A percentile compares a stretch with the other conserved stretches of the same genome.
Evolutionary conservation across 192 early-diverging fungal species (phyloP).

Genomic region (Coemansia sp.): DNA sequence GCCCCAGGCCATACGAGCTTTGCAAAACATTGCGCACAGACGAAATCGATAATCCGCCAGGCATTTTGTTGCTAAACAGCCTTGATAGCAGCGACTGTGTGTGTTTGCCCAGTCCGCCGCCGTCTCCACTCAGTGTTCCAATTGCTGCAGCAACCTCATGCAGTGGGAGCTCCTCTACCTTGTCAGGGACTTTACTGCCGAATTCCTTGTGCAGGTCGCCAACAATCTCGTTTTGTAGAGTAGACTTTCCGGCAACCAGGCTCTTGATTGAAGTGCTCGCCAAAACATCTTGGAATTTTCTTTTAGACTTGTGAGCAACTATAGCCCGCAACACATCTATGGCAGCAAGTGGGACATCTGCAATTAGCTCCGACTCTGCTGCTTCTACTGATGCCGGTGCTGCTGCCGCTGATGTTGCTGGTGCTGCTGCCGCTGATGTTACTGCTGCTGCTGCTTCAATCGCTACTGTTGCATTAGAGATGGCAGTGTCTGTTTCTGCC

Average conservation of each 20-base stretch:
- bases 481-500: neutral
- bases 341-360: conserved; percentile 72
- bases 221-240: conserved; percentile 91
- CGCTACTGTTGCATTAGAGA: neutral
- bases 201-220: conserved; percentile 95
- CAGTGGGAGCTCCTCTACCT: conserved; percentile 86
- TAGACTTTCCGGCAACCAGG: conserved; percentile 89
- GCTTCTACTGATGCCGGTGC: conserved; percentile 27
- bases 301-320: conserved; percentile 90
- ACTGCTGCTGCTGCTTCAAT: neutral
- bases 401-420: conserved; percentile 39
- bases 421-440: no score
- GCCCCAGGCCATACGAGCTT: conserved; percentile 71
- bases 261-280: conserved; percentile 71
- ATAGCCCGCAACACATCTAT: conserved; percentile 70
- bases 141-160: conserved; percentile 73
- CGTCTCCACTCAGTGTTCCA: conserved; percentile 21
- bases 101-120: conserved; percentile 78
- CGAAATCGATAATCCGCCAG: conserved; percentile 81
- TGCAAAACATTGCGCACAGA: conserved; percentile 67
- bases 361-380: conserved; percentile 51
- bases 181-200: conserved; percentile 77
- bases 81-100: conserved; percentile 68
- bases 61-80: conserved; percentile 85
- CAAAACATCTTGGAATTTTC: conserved; percentile 68